Evolutionary conservation across 495 filamentous ascomycete genomes (phyloP).

Genomic region (Entonaema liquescens): DNA sequence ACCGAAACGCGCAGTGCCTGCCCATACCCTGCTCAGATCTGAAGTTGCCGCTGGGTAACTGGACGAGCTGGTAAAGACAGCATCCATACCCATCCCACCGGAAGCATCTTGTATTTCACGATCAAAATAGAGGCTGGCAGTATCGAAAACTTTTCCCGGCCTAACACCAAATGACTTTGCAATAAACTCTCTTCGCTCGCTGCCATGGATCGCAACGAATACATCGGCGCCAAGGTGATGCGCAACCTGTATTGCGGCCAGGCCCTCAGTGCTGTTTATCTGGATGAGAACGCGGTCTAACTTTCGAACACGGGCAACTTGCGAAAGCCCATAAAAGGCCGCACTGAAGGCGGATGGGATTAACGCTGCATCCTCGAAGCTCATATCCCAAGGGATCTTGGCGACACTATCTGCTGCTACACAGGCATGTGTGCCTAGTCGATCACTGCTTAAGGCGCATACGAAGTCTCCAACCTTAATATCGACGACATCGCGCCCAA

Average conservation of each 20-base stretch:
- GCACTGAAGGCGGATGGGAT: conserved; percentile 65
- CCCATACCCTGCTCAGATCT: conserved; percentile 23
- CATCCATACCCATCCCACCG: conserved; percentile 57
- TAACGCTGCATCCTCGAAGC: conserved; percentile 61
- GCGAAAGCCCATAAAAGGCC: conserved; percentile 62
- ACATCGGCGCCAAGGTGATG: conserved; percentile 59
- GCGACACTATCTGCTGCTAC: conserved; percentile 46
- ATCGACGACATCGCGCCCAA: conserved; percentile 54
- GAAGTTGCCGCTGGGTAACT: conserved; percentile 9
- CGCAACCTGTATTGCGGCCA: conserved; percentile 63
- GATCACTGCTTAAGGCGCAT: conserved; percentile 59
- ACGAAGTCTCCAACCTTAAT: conserved; percentile 62
- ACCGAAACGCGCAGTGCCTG: conserved; percentile 27
- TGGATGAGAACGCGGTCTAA: conserved; percentile 68
- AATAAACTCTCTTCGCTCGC: conserved; percentile 53
- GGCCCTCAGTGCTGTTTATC: conserved; percentile 59
- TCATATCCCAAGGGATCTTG: conserved; percentile 55
- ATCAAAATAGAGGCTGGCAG: conserved; percentile 52
- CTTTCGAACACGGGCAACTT: conserved; percentile 54
- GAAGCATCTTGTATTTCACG: conserved; percentile 59
- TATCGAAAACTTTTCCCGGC: conserved; percentile 57
- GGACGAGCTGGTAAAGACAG: conserved; percentile 54
- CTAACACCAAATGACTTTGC: conserved; percentile 55
- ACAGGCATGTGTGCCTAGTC: conserved; percentile 49
- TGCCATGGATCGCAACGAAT: conserved; percentile 59